A percentile compares a stretch with the other conserved stretches of the same genome.
Conservation (phyloP, 2,329 filamentous ascomycete genomes). For the Teratosphaeria pseudoeucalypti region DNA sequence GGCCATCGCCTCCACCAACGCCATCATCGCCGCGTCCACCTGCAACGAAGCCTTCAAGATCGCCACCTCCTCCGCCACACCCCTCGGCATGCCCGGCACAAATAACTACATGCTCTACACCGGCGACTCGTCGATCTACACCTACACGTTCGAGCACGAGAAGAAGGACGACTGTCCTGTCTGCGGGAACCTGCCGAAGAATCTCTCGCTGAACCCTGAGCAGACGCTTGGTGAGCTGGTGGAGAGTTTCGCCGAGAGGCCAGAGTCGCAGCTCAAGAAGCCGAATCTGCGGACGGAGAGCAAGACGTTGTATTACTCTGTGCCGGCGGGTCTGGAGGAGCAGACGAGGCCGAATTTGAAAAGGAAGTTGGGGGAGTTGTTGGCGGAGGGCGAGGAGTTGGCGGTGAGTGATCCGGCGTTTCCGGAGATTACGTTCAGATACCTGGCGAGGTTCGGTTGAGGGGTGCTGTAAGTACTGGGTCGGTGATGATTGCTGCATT, state of each 20-base stretch:
- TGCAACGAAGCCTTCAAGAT: slow-evolving; percentile 98
- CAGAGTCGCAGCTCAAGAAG: slow-evolving; percentile 88
- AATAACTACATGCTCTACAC: slow-evolving; percentile 98
- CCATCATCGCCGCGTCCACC: slow-evolving; percentile 87
- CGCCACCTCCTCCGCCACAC: slow-evolving; percentile 69
- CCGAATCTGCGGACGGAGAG: slow-evolving; percentile 72
- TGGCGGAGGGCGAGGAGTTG: slow-evolving; percentile 75
- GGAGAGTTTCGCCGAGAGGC: slow-evolving; percentile 68
- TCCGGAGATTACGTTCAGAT: slow-evolving; percentile 54
- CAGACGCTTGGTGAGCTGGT: slow-evolving; percentile 74
- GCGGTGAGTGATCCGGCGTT: slow-evolving; percentile 91
- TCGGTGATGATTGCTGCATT: not conserved
- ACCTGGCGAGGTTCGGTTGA: slow-evolving; percentile 33
- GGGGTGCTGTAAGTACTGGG: not conserved
- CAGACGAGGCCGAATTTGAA: slow-evolving; percentile 73
- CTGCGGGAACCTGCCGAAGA: slow-evolving; percentile 73
- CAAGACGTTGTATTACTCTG: slow-evolving; percentile 85
- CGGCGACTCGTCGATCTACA: slow-evolving; percentile 90
- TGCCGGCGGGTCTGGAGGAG: slow-evolving; percentile 69
- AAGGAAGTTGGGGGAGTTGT: slow-evolving; percentile 65
- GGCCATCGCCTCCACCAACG: slow-evolving; percentile 94
- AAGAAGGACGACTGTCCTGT: slow-evolving; percentile 92
- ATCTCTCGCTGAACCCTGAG: slow-evolving; percentile 59
- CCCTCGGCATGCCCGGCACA: slow-evolving; percentile 57
- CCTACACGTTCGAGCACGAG: slow-evolving; percentile 91